These are phyloP conservation scores for Biancaea sappan DNA, from an alignment of 306 rosid species.

Conservation along the genomic window DNA sequence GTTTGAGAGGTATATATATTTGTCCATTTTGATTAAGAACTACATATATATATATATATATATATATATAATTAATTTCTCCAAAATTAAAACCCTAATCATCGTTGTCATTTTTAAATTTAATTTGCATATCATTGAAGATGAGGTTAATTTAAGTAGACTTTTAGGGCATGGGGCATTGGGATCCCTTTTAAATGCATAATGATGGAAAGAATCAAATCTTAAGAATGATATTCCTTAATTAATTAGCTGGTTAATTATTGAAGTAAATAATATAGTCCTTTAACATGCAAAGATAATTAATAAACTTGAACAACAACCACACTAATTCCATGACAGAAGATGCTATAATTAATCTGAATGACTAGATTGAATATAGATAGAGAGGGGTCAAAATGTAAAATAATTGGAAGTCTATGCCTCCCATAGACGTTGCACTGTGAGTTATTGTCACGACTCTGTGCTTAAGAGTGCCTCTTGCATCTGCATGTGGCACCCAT, in stretches of 20 bases:
- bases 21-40: too few species aligned
- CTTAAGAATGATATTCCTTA: not conserved
- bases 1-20: too few species aligned
- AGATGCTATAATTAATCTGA: not conserved
- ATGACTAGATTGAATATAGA: not conserved
- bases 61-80: too few species aligned
- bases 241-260: not conserved
- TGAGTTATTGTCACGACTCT: constrained; percentile 38
- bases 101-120: too few species aligned
- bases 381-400: not conserved
- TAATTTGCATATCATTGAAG: too few species aligned
- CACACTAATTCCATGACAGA: not conserved
- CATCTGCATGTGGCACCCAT: constrained; percentile 61
- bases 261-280: not conserved
- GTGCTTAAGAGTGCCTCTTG: constrained; percentile 22
- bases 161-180: not conserved
- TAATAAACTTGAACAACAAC: not conserved
- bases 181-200: not conserved
- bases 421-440: not conserved
- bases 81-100: too few species aligned
- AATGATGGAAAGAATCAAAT: constrained; percentile 1
- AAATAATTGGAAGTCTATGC: not conserved
- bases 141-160: not conserved
- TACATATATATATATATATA: too few species aligned
- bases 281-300: not conserved